phyloP scores from a whole-genome alignment of 2,329 filamentous ascomycete species.

The Cadophora malorum region DNA sequence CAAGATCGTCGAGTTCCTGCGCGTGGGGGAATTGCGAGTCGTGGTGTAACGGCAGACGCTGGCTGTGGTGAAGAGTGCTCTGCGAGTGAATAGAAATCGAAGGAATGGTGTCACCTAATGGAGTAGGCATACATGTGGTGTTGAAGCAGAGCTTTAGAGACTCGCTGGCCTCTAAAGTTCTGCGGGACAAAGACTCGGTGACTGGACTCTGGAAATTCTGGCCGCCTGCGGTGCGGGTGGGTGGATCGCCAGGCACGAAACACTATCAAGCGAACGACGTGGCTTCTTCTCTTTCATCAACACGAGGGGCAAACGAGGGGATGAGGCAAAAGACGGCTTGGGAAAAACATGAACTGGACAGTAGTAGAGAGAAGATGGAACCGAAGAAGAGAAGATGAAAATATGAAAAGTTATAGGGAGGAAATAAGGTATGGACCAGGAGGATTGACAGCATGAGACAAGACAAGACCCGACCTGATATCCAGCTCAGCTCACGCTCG shows the following conservation, averaged over 20 bases:
- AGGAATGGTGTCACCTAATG: constrained; percentile 47
- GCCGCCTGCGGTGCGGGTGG: constrained; percentile 19
- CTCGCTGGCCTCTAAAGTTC: constrained; percentile 44
- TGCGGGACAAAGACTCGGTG: constrained; percentile 31
- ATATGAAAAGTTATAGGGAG: neutral
- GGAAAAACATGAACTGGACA: neutral
- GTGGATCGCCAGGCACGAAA: constrained; percentile 32
- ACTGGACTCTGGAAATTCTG: constrained; percentile 1
- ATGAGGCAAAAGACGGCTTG: constrained; percentile 2
- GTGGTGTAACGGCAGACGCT: constrained; percentile 42
- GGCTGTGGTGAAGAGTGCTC: constrained; percentile 32
- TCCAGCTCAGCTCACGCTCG: neutral
- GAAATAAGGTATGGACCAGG: neutral
- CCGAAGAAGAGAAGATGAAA: neutral
- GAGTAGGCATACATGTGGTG: constrained; percentile 52
- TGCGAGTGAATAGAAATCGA: constrained; percentile 38
- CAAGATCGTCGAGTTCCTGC: constrained; percentile 44
- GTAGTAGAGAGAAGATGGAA: constrained; percentile 15
- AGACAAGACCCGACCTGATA: constrained; percentile 6
- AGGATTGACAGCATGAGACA: constrained; percentile 19
- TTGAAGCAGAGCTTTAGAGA: constrained; percentile 38
- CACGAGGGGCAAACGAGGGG: constrained; percentile 20
- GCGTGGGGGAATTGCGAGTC: constrained; percentile 41
- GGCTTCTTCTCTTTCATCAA: constrained; percentile 33
- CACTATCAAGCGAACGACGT: constrained; percentile 40